phyloP scores from a whole-genome alignment of 164 flowering plant genomes.

The Tetracentron sinense region DNA sequence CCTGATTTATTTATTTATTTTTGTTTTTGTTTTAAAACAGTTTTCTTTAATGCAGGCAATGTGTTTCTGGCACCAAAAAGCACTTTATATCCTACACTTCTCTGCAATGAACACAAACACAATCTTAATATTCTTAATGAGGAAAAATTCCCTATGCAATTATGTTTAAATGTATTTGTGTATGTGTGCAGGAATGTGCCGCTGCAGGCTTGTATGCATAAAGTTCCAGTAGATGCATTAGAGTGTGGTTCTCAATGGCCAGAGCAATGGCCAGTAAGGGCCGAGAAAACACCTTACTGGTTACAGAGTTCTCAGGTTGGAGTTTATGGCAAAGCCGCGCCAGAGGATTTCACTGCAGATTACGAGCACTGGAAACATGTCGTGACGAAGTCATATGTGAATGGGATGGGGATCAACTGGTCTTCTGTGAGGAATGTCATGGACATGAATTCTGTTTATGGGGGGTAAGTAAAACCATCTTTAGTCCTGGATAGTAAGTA shows the following conservation, averaged over 20 bases:
- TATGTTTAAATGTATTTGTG: neutral
- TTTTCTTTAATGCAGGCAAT: too few species aligned
- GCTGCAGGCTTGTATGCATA: slow-evolving; percentile 60
- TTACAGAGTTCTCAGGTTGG: slow-evolving; percentile 46
- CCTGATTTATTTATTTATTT: too few species aligned
- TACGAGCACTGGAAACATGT: slow-evolving; percentile 53
- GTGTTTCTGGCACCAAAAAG: too few species aligned
- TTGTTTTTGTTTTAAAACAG: too few species aligned
- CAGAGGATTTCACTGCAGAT: slow-evolving; percentile 50
- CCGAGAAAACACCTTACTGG: slow-evolving; percentile 56
- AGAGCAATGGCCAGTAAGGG: slow-evolving; percentile 51
- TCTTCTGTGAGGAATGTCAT: slow-evolving; percentile 57
- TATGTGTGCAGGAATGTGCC: slow-evolving; percentile 41
- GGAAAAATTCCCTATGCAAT: neutral
- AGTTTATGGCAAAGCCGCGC: slow-evolving; percentile 53
- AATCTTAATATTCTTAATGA: too few species aligned
- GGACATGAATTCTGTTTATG: slow-evolving; percentile 69
- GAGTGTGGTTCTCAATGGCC: slow-evolving; percentile 60
- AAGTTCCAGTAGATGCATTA: slow-evolving; percentile 35
- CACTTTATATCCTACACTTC: too few species aligned
- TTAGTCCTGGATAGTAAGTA: neutral
- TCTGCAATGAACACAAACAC: neutral
- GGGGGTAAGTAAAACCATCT: slow-evolving; percentile 44
- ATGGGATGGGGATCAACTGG: slow-evolving; percentile 57
- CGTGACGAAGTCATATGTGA: slow-evolving; percentile 46